A percentile compares a stretch with the other conserved stretches of the same genome.
Evolutionary conservation across 495 filamentous ascomycete species (phyloP).

Genomic region (Clohesyomyces aquaticus): DNA sequence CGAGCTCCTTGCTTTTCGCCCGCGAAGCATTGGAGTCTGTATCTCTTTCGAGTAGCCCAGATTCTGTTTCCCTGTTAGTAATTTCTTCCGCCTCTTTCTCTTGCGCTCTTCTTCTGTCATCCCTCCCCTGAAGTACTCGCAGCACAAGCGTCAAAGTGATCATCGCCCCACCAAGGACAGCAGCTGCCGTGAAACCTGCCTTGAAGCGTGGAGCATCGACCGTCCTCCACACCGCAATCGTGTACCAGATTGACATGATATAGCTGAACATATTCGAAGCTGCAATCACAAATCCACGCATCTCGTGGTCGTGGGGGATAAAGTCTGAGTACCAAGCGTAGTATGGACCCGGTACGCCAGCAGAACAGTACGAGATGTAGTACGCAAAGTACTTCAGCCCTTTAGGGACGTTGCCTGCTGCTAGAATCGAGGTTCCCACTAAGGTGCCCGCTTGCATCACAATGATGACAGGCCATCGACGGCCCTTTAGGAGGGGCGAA

Average conservation of each 20-base stretch:
- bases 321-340: slow-evolving; percentile 7
- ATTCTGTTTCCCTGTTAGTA: no score
- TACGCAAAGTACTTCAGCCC: neutral
- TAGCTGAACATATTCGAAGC: slow-evolving; percentile 12
- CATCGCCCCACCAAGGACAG: no score
- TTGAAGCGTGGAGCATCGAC: slow-evolving; percentile 12
- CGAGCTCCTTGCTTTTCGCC: no score
- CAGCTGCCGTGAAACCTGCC: neutral
- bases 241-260: neutral
- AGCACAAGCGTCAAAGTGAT: no score
- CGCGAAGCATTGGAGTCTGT: no score
- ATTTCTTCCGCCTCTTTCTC: no score
- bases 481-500: slow-evolving; percentile 7
- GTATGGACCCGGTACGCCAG: slow-evolving; percentile 3
- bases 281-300: slow-evolving; percentile 9
- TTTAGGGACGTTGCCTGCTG: neutral
- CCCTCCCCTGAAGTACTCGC: no score
- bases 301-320: slow-evolving; percentile 13
- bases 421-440: neutral
- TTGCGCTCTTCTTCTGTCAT: no score
- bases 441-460: neutral
- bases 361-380: slow-evolving; percentile 1
- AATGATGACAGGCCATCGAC: neutral
- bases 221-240: slow-evolving; percentile 9
- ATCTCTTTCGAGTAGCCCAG: no score